These are phyloP conservation scores for Kodamaea sp. DNA, from an alignment of 1,139 yeast species.

Conservation along the genomic window DNA sequence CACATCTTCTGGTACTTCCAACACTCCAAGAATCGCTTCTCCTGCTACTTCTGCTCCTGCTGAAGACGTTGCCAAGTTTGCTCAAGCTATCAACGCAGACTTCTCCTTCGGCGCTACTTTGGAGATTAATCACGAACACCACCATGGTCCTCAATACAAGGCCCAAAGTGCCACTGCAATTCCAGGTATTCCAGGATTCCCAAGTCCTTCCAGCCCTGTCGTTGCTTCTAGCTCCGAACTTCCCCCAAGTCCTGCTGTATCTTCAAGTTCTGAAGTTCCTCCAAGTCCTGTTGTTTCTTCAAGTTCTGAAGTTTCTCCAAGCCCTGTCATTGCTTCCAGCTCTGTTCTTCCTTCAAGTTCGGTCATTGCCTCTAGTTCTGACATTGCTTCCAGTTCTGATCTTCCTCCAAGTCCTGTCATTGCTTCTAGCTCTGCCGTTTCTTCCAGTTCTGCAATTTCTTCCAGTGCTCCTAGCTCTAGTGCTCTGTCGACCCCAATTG, in stretches of 20 bases:
- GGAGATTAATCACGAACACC: neutral
- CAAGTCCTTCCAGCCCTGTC: neutral
- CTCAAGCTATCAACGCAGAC: neutral
- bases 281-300: too few relatives aligned
- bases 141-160: too few relatives aligned
- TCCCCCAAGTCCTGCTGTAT: conserved; percentile 10
- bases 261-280: too few relatives aligned
- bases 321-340: too few relatives aligned
- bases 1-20: conserved; percentile 8
- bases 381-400: too few relatives aligned
- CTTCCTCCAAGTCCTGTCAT: too few relatives aligned
- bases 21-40: conserved; percentile 8
- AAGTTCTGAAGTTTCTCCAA: too few relatives aligned
- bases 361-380: too few relatives aligned
- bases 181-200: neutral
- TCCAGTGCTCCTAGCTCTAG: conserved; percentile 6
- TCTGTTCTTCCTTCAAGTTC: neutral
- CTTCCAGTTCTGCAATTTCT: neutral
- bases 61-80: neutral
- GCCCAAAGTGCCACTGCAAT: too few relatives aligned
- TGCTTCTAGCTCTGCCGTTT: too few relatives aligned
- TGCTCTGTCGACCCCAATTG: conserved; percentile 10
- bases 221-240: conserved; percentile 7
- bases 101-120: neutral
- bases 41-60: conserved; percentile 1